These are phyloP conservation scores for Clathrospora elynae DNA, from an alignment of 2,329 filamentous ascomycete species.

Conservation along the genomic window DNA sequence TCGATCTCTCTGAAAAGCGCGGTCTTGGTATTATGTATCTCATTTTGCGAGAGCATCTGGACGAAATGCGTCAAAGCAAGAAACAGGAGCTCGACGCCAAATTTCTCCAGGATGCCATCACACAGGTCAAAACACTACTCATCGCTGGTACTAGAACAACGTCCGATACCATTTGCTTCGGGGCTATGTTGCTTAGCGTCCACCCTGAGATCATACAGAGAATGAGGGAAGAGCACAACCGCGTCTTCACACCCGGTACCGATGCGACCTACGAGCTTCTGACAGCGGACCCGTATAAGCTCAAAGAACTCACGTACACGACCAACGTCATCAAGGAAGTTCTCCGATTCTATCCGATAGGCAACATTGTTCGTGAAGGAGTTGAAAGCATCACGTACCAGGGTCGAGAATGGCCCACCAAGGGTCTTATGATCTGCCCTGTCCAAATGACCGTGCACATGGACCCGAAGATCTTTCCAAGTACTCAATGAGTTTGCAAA, in stretches of 20 bases:
- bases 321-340: constrained; percentile 60
- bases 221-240: constrained; percentile 57
- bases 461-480: constrained; percentile 33
- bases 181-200: constrained; percentile 37
- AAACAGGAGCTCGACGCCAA: constrained; percentile 34
- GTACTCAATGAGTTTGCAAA: too few relatives aligned
- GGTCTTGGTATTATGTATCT: constrained; percentile 45
- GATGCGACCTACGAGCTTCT: constrained; percentile 49
- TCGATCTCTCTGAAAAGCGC: constrained; percentile 45
- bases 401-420: constrained; percentile 52
- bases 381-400: constrained; percentile 48
- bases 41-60: constrained; percentile 36
- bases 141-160: constrained; percentile 54
- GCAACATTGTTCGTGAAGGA: constrained; percentile 51
- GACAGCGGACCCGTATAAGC: constrained; percentile 50
- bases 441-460: constrained; percentile 48
- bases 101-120: constrained; percentile 46
- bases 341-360: constrained; percentile 59
- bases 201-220: constrained; percentile 35
- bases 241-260: constrained; percentile 55
- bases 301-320: constrained; percentile 60
- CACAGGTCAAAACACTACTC: constrained; percentile 49
- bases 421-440: constrained; percentile 52
- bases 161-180: constrained; percentile 39
- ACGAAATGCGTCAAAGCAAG: constrained; percentile 21